Base-by-base conservation (phyloP, 2,329 filamentous ascomycete species). In the Arthrocladium fulminans region DNA sequence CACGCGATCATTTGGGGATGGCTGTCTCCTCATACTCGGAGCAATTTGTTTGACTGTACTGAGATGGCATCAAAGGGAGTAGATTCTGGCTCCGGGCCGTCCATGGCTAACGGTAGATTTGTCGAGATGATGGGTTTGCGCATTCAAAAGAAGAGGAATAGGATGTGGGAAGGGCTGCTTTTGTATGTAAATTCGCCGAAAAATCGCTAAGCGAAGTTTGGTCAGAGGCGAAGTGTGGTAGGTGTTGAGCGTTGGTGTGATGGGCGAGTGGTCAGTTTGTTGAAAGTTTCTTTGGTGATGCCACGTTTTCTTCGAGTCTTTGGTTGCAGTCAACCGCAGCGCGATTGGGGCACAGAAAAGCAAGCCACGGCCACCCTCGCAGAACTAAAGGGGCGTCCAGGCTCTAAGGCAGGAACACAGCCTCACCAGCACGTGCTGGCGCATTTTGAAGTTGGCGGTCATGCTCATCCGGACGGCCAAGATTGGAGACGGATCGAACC, bases 61-160 rank as follows among this genome's bases (percentile, higher is more conserved):
- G 81, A 85, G 64, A 96, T 87, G 56, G 88, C 85, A 63, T 84
- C 86, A 72, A 95, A 96, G 71, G 89, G 88, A 68, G 88, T 94
- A 72, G 86, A 80, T 43, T 95, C 88, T 54, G 87, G 83, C 73
- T 94, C 88, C 54, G 83, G 77, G 61, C 81, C 81, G 73, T 96
- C 88, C 89, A 95, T 95, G 51, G 57, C 48, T 34, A 46, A 32
- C 10, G 51, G 50, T 45, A 51, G 42, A 12, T 46, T 29, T 3
- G 51, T 44, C 17, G 49, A 48, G 22, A 50, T 47, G 37, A 45
- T 52, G 35, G 55, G 51, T 44, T 50, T 51, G 51, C 54, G 51
- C 54, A 55, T 52, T 44, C 52, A 45, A 42, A 20, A 4, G 6
- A 20, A 13, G 13, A 22, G 17, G 37, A 6, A 19, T 8, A 13